Evolutionary conservation across 192 early-diverging fungal genomes (phyloP), one percentile per base, ranked within the genome.

Genomic region (Podila clonocystis): DNA sequence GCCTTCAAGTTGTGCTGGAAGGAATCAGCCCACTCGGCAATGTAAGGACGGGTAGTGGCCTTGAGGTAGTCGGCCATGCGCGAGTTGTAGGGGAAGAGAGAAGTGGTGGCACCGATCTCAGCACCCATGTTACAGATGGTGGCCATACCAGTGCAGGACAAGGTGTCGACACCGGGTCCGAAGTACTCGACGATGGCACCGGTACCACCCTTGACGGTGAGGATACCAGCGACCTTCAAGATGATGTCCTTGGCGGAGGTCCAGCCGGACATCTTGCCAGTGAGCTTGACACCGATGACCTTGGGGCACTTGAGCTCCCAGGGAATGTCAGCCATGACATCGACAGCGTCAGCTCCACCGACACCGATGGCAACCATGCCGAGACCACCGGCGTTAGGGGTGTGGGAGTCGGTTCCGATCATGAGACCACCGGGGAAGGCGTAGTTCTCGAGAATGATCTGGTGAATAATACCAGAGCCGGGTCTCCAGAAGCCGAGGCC

Each of bases 91-190:
- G 97, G 97, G 90, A 99, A 99, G 50, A 97, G 77, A 20, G 97
- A 99, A 60, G 97, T 97, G 58, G 97, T 99, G 36, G 97, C 97
- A 73, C 97, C 97, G 68, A 98, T 94, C 87, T 99, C 97, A 52
- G 97, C 97, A 82, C 97, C 97, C 97, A 99, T 97, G 89, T 99
- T 99, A 88, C 97, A 99, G 78, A 99, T 95, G 62, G 97, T 99
- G 67, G 94, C 97, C 97, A 99, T 97, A 75, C 96, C 97, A 66
- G 97, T 99, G 85, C 96, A 97, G 60, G 94, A 96, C 75, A 99
- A 87, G 50, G 94, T 91, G 67, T 97, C 94, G 59, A 96, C 94
- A 86, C 97, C 97, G 6, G 93, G 88, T 62, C 97, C 97, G 87
- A 97, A 95, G 91, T 99, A 99, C 87, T 99, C 97, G 72, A 99